Conservation (phyloP, 257 asterid genomes). For the Schizonepeta tenuifolia region DNA sequence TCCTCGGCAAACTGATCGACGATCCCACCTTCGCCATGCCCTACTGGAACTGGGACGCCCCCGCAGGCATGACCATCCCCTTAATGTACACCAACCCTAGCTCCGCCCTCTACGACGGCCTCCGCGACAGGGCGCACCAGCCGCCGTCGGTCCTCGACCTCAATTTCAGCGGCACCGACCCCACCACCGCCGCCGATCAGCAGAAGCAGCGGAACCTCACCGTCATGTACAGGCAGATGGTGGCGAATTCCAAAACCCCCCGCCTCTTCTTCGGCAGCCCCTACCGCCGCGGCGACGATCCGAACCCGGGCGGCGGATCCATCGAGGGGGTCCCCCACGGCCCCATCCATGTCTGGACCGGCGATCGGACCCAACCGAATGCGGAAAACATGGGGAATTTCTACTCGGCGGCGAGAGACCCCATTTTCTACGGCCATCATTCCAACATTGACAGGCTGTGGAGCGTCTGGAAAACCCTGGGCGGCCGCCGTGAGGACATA, state of each 20-base stretch:
- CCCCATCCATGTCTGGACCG: conserved; percentile 76
- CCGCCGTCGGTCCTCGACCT: conserved; percentile 66
- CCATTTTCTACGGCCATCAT: conserved; percentile 78
- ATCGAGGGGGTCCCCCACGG: conserved; percentile 77
- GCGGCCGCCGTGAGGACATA: conserved; percentile 70
- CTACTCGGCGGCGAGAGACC: conserved; percentile 84
- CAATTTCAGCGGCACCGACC: conserved; percentile 50
- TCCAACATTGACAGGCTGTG: conserved; percentile 76
- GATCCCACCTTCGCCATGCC: conserved; percentile 81
- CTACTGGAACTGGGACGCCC: conserved; percentile 81
- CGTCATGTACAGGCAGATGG: conserved; percentile 80
- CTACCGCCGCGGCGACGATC: conserved; percentile 64
- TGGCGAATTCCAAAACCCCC: conserved; percentile 57
- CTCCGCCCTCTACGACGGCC: conserved; percentile 57
- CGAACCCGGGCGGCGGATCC: conserved; percentile 66
- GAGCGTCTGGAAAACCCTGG: conserved; percentile 71
- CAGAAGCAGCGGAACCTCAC: conserved; percentile 50
- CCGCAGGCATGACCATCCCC: conserved; percentile 70
- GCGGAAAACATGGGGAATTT: conserved; percentile 79
- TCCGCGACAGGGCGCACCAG: conserved; percentile 66
- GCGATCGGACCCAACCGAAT: conserved; percentile 68
- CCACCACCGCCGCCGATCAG: conserved; percentile 29
- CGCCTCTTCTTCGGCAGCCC: conserved; percentile 68
- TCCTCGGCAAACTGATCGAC: conserved; percentile 59
- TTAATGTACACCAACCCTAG: conserved; percentile 46